Conservation (phyloP, 2,329 filamentous ascomycete species). For the Grosmannia penicillata region DNA sequence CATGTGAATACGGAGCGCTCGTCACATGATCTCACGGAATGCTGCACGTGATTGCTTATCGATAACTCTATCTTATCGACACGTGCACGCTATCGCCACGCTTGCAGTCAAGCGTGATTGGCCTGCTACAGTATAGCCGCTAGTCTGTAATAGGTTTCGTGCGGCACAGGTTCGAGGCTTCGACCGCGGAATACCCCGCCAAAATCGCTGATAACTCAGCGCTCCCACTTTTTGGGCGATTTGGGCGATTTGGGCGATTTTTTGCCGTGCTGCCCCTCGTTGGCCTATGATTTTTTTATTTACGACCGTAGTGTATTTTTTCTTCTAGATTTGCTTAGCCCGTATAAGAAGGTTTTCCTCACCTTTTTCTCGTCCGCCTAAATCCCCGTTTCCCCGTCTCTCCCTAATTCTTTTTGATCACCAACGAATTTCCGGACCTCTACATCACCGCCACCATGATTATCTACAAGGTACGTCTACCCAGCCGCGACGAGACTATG, state of each 20-base stretch:
- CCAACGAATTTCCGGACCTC: conserved; percentile 6
- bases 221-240: conserved; percentile 1
- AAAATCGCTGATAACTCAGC: not conserved
- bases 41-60: too few species aligned
- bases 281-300: not conserved
- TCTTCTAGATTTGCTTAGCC: not conserved
- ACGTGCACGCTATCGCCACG: too few species aligned
- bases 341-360: conserved; percentile 2
- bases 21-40: too few species aligned
- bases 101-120: too few species aligned
- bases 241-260: not conserved
- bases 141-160: too few species aligned
- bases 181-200: not conserved
- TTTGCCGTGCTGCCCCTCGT: conserved; percentile 2
- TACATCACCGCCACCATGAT: conserved; percentile 46
- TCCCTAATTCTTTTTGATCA: too few species aligned
- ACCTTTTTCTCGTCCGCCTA: conserved; percentile 11
- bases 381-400: too few species aligned
- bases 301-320: not conserved
- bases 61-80: too few species aligned
- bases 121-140: too few species aligned
- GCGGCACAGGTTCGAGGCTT: too few species aligned
- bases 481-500: not conserved
- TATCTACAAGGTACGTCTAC: conserved; percentile 50
- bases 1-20: too few species aligned